These are phyloP conservation scores for Ilex paraguariensis DNA, from an alignment of 305 asterid genomes.

Conservation along the genomic window DNA sequence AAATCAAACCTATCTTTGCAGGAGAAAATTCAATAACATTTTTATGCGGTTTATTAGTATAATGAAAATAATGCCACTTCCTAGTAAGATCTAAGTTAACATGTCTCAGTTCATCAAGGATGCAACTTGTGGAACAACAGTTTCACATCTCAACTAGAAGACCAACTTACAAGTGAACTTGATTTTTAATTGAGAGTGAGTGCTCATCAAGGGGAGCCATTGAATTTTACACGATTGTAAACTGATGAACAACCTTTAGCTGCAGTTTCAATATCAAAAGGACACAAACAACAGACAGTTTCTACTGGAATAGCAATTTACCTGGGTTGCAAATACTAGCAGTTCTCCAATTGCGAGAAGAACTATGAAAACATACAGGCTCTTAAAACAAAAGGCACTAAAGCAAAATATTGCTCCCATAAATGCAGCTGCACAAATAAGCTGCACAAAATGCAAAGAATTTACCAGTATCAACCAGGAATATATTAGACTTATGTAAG, in stretches of 20 bases:
- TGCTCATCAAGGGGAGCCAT: not conserved
- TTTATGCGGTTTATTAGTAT: too few relatives aligned
- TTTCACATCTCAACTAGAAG: not conserved
- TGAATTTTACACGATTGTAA: not conserved
- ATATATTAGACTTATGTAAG: too few relatives aligned
- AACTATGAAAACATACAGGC: slow-evolving; percentile 56
- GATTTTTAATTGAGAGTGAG: not conserved
- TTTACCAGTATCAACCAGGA: not conserved
- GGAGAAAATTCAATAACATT: too few relatives aligned
- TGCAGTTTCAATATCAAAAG: not conserved
- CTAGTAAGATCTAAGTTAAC: too few relatives aligned
- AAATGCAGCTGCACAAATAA: slow-evolving; percentile 67
- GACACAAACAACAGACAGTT: not conserved
- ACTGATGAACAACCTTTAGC: not conserved
- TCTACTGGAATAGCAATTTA: slow-evolving; percentile 7
- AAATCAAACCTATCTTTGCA: too few relatives aligned
- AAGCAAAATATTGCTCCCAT: slow-evolving; percentile 82
- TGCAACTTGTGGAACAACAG: not conserved
- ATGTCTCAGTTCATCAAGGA: not conserved
- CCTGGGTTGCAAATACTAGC: slow-evolving; percentile 93
- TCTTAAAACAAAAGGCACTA: slow-evolving; percentile 77
- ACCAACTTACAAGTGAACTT: not conserved
- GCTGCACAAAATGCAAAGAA: slow-evolving; percentile 37
- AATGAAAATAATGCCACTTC: too few relatives aligned
- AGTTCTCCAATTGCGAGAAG: slow-evolving; percentile 75